Evolutionary conservation across 805 yeast species (phyloP).

Genomic region (Metschnikowia koreensis): DNA sequence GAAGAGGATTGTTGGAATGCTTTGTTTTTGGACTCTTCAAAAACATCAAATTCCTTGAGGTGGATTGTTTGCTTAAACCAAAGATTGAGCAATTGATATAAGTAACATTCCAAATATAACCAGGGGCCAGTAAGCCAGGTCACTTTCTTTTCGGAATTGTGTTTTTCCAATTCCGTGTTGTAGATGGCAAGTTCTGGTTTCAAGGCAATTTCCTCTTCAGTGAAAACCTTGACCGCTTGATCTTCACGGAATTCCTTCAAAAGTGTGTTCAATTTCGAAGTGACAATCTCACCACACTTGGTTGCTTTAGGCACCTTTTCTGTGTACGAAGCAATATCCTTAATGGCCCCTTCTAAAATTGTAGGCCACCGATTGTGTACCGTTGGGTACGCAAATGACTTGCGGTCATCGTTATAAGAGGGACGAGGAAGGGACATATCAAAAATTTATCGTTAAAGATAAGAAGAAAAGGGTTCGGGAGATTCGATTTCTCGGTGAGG

Average conservation of each 20-base stretch:
- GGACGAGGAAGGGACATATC: constrained; percentile 46
- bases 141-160: constrained; percentile 25
- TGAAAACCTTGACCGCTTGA: constrained; percentile 27
- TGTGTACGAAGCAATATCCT: constrained; percentile 48
- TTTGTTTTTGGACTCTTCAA: constrained; percentile 62
- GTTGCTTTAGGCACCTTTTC: constrained; percentile 18
- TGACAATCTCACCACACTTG: constrained; percentile 52
- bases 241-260: constrained; percentile 44
- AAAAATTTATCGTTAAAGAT: not conserved
- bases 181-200: constrained; percentile 53
- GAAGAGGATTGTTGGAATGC: constrained; percentile 71
- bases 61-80: constrained; percentile 39
- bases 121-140: constrained; percentile 89
- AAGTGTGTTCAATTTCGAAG: constrained; percentile 39
- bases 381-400: constrained; percentile 81
- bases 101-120: constrained; percentile 81
- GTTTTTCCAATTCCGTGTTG: constrained; percentile 50
- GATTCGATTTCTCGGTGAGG: not conserved
- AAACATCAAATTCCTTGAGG: constrained; percentile 58
- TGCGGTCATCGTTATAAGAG: constrained; percentile 64
- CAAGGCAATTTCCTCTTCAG: constrained; percentile 34
- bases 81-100: constrained; percentile 65
- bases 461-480: not conserved
- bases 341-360: constrained; percentile 64
- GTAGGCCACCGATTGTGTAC: constrained; percentile 85